These are phyloP conservation scores for Miscanthus sacchariflorus DNA, from an alignment of 202 grass and related monocot species.

Conservation along the genomic window DNA sequence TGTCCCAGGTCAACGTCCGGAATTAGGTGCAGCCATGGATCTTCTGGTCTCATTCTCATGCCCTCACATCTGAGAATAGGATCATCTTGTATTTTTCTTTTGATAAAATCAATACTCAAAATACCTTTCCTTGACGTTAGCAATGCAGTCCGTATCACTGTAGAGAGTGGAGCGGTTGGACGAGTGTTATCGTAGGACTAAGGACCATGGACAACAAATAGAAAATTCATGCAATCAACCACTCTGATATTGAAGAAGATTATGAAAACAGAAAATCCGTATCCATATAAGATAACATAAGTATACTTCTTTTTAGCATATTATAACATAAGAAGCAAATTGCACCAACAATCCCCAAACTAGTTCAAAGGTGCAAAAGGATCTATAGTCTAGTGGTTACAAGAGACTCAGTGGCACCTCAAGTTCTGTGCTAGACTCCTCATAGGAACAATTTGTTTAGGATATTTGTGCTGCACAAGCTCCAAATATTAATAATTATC, in stretches of 20 bases:
- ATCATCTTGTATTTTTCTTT: background rate
- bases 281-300: background rate
- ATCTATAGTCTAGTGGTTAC: too few species aligned
- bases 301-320: too few species aligned
- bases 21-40: constrained; percentile 27
- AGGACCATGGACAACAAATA: background rate
- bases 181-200: background rate
- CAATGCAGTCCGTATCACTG: background rate
- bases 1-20: background rate
- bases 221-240: background rate
- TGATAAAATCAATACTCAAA: background rate
- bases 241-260: background rate
- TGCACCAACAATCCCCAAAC: too few species aligned
- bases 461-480: too few species aligned
- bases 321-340: too few species aligned
- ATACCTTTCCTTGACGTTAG: background rate
- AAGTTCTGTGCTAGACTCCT: too few species aligned
- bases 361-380: too few species aligned
- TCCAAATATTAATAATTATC: too few species aligned
- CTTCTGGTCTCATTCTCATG: background rate
- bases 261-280: background rate
- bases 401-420: too few species aligned
- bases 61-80: constrained; percentile 17
- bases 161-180: constrained; percentile 9
- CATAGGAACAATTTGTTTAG: too few species aligned